Base-by-base conservation (phyloP, 345 rosid genomes). In the Stellera chamaejasme region DNA sequence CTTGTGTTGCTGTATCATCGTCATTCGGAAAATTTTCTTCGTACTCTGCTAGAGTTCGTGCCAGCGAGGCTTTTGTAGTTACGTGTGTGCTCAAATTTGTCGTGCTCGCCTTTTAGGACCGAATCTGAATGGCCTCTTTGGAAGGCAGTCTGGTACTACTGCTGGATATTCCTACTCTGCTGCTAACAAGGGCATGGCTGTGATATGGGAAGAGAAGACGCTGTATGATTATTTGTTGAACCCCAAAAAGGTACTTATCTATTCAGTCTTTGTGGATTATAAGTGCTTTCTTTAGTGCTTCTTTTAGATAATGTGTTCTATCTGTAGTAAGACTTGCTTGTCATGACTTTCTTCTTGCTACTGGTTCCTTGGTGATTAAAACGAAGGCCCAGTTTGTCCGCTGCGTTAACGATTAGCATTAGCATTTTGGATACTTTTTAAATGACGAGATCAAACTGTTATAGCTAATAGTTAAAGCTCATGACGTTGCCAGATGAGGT, bases 181-280 rank as follows among this genome's bases (percentile, higher is more conserved):
- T 53, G 91, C 89, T 14, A 89, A 89, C 78, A 89, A 85, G 78
- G 81, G 63, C 67, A 89, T 63, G 82, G 92, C 89, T 70, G 91
- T 89, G 1, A 76, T 0, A 2, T 86, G 95, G 95, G 89, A 63
- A 63, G 97, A 89, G 78, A 80, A 79, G 60, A 77, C 97, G 10
- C 67, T 86, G 71, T 86, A 82, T 8, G 90, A 82, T 54, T 86
- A 86, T 75, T 77, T 89, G 78, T 82, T 83, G 23, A 89, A 86
- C 70, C 97, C 90, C 43, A 86, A 80, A 81, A 89, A 82, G 97
- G 83, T 76, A 74, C 45, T 13, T 8, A 32, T 32, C 39, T 32
- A 32, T 32, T 32, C 7, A 32, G 39, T 32, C 39, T 4, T 32
- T 32, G 39, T 32, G 39, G 39, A 32, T 32, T 32, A 32, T 46